These are phyloP conservation scores for Blastocystis sp. DNA, from an alignment of 352 stramenopile genomes.

Conservation along the genomic window DNA sequence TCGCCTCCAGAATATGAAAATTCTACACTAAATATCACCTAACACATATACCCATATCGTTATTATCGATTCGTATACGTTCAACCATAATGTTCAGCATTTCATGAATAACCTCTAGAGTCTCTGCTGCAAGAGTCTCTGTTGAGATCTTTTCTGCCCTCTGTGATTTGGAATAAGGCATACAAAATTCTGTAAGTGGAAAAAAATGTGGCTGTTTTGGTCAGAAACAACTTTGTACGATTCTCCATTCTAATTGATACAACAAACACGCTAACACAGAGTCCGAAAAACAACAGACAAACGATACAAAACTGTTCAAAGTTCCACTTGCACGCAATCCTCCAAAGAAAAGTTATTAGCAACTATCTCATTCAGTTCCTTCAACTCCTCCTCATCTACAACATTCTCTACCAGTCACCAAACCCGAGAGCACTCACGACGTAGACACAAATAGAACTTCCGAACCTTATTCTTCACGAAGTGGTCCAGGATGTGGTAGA, in stretches of 20 bases:
- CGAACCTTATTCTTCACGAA: not conserved
- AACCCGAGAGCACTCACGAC: not conserved
- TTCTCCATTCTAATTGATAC: not conserved
- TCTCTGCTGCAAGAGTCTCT: not conserved
- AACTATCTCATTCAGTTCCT: not conserved
- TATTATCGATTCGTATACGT: slow-evolving; percentile 5
- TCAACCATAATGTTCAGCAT: slow-evolving; percentile 50
- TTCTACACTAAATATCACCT: not conserved
- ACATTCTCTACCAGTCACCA: not conserved
- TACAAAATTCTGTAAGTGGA: not conserved
- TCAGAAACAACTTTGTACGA: not conserved
- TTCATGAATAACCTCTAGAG: slow-evolving; percentile 2
- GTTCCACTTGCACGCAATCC: not conserved
- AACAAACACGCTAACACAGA: not conserved
- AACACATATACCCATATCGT: not conserved
- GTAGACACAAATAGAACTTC: not conserved
- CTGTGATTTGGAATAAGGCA: slow-evolving; percentile 12
- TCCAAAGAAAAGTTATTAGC: not conserved
- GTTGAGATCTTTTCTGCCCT: slow-evolving; percentile 21
- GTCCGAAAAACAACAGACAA: not conserved
- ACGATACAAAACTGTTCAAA: not conserved
- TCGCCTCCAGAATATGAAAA: slow-evolving; percentile 1
- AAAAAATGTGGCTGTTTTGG: slow-evolving; percentile 17
- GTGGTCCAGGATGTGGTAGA: not conserved
- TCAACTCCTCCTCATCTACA: not conserved